These are phyloP conservation scores for Hypoxylon rubiginosum DNA, from an alignment of 2,329 filamentous ascomycete genomes.

Conservation along the genomic window DNA sequence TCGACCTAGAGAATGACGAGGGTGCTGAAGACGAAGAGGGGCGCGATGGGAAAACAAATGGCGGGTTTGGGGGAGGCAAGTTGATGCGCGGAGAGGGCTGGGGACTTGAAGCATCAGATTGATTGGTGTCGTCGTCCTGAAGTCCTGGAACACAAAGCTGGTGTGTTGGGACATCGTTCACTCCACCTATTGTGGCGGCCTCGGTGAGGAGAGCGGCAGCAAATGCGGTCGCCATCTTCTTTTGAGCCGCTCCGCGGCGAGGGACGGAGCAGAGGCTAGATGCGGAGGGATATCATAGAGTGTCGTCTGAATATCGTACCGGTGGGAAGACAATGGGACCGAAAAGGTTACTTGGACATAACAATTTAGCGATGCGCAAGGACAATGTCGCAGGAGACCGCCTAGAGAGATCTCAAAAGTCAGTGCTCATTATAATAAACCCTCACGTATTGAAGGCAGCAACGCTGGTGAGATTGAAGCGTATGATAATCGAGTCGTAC, in stretches of 20 bases:
- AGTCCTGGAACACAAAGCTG: conserved; percentile 49
- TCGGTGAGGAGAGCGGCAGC: conserved; percentile 55
- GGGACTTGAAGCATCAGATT: conserved; percentile 46
- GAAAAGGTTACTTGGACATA: conserved; percentile 41
- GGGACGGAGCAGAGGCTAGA: conserved; percentile 48
- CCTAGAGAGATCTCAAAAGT: conserved; percentile 20
- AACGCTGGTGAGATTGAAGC: neutral
- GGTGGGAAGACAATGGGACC: conserved; percentile 34
- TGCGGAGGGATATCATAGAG: conserved; percentile 48
- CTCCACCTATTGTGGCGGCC: conserved; percentile 41
- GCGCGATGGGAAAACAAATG: conserved; percentile 72
- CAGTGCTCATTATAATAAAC: conserved; percentile 21
- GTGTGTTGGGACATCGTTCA: conserved; percentile 43
- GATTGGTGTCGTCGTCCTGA: conserved; percentile 46
- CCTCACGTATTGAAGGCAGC: neutral
- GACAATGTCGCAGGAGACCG: conserved; percentile 21
- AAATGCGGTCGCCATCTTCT: conserved; percentile 53
- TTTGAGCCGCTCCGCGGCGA: conserved; percentile 53
- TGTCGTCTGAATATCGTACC: conserved; percentile 32
- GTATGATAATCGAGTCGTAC: conserved; percentile 22
- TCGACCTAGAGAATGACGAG: conserved; percentile 62
- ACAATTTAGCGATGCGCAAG: conserved; percentile 33
- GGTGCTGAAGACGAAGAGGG: conserved; percentile 63
- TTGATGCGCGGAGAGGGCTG: conserved; percentile 55
- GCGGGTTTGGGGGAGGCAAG: conserved; percentile 70